Base-by-base conservation (phyloP, 176 grass and related monocot genomes). In the Ananas comosus region DNA sequence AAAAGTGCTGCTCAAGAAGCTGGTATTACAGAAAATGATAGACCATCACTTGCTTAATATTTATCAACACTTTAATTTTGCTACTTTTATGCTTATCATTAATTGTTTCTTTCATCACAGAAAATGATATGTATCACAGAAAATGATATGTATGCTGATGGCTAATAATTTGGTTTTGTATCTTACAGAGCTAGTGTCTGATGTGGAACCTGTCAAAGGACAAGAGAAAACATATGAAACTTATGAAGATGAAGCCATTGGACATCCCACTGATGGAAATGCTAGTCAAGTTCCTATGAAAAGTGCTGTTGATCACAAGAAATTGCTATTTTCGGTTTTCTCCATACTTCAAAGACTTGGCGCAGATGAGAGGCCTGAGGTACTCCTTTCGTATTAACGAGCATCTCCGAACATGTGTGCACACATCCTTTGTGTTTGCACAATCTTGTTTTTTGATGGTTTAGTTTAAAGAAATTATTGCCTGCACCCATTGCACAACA, bases 331-430 rank as follows among this genome's bases (percentile, higher is more conserved):
- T 75, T 96, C 93, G 49, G 86, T 96, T 59, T 96, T 96, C 57
- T 87, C 86, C 61, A 86, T 87, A 76, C 87, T 96, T 63, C 86
- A 89, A 69, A 87, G 85, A 65, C 83, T 96, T 81, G 86, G 79
- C 50, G 81, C 77, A n/a, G 93, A 96, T 77, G 89, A 96, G 80
- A 83, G 93, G 68, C 93, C 93, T 69, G 93, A 96, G 93, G 93
- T 96, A 85, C 72, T 12, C 54, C 65, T 68, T 80, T 72, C 76
- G 23, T 58, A 80, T 58, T 71, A 50, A 22, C 51, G 11, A 56
- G 48, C 16, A n/a, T 79, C 27, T 74, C 8, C 25, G 16, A n/a
- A 1, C 54, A 13, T 21, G 17, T 76, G 5, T 27, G 22, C 9
- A 10, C 33, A 42, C 33, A 42, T 42, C 33, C 5, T 42, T 4